phyloP scores from a whole-genome alignment of 371 early-diverging fungal species.

The Thermomucor indicae-seudaticae region DNA sequence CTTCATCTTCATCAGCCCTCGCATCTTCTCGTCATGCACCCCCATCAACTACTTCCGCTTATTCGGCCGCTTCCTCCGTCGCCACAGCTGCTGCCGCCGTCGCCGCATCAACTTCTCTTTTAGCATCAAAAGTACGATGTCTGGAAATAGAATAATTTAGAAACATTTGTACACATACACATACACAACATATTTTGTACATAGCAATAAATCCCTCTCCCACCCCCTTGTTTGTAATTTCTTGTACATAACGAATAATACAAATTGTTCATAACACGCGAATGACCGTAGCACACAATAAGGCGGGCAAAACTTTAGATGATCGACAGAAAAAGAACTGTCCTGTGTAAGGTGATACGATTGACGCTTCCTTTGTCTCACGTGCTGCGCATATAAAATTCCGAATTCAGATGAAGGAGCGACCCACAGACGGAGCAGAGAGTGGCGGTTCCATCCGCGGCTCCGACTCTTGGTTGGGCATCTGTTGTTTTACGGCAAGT shows the following conservation, averaged over 20 bases:
- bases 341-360: no score
- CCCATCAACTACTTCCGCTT: constrained; percentile 2
- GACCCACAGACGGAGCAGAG: background rate
- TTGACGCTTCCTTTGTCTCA: no score
- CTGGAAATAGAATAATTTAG: constrained; percentile 19
- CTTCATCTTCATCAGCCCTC: constrained; percentile 25
- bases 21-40: constrained; percentile 3
- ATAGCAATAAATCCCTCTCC: constrained; percentile 1
- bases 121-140: constrained; percentile 16
- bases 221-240: background rate
- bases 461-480: no score
- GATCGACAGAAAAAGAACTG: background rate
- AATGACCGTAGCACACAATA: background rate
- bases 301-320: background rate
- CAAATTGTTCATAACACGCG: background rate
- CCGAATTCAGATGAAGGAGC: no score
- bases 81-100: constrained; percentile 12
- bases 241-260: constrained; percentile 1
- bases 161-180: constrained; percentile 1
- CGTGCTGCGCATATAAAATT: background rate
- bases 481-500: background rate
- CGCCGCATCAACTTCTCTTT: constrained; percentile 9
- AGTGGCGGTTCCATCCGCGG: no score
- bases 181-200: background rate
- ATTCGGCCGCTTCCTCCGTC: constrained; percentile 1